Conservation (phyloP, 495 filamentous ascomycete genomes). For the Tuber aestivum region DNA sequence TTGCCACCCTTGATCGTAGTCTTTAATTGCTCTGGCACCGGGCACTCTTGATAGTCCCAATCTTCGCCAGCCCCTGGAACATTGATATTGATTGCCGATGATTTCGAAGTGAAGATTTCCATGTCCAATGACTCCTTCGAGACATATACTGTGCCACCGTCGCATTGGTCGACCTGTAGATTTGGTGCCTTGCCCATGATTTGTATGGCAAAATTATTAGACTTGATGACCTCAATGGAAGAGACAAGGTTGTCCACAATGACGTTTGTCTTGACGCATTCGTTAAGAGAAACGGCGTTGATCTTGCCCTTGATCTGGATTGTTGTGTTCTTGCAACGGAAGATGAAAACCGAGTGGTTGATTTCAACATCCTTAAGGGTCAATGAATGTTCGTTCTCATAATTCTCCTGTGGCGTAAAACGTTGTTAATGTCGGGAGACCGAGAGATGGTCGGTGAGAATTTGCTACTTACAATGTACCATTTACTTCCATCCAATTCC, state of each 20-base stretch:
- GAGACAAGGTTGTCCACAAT: conserved; percentile 86
- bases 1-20: conserved; percentile 36
- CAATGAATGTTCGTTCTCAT: conserved; percentile 62
- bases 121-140: conserved; percentile 67
- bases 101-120: conserved; percentile 85
- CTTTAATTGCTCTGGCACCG: conserved; percentile 70
- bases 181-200: conserved; percentile 78
- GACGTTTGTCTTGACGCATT: conserved; percentile 74
- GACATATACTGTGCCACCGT: conserved; percentile 81
- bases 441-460: neutral
- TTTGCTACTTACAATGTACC: conserved; percentile 61
- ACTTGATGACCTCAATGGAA: conserved; percentile 89
- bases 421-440: neutral
- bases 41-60: conserved; percentile 74
- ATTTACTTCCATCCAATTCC: conserved; percentile 91
- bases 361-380: conserved; percentile 72
- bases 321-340: conserved; percentile 81
- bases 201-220: conserved; percentile 83
- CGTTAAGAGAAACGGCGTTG: conserved; percentile 90
- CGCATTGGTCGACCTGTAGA: conserved; percentile 83
- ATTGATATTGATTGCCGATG: conserved; percentile 74
- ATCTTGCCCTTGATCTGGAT: conserved; percentile 85
- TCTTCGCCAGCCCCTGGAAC: conserved; percentile 56
- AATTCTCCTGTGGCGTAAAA: conserved; percentile 64
- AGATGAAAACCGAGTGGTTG: conserved; percentile 85